Evolutionary conservation across 257 asterid genomes (phyloP), one percentile per base, ranked within the genome.

Genomic region (Salvia splendens): DNA sequence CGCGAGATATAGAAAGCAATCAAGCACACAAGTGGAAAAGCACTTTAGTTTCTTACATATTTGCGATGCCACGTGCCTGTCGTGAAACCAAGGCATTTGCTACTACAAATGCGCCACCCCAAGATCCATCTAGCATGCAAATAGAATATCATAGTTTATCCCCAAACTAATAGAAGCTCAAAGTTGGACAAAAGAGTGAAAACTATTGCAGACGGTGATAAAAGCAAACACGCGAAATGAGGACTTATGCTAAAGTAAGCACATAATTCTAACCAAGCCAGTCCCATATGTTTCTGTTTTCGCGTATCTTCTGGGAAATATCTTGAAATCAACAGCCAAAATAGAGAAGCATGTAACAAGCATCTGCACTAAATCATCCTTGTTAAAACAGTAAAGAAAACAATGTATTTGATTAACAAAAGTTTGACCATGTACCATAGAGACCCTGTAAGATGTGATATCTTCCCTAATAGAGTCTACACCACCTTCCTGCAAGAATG

Each of bases 41-140:
- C 12, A 42, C 12, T 41, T 11, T 24, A 33, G 67, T 6, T 58
- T 71, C 92, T 76, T 76, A 91, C 99, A 55, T 61, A 64, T 69
- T 69, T 61, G 83, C 78, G 81, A 77, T 79, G 75, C 93, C 93
- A 60, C 95, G 93, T 2, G 97, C 95, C 67, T 88, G 95, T 36
- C 88, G 89, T 66, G 97, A 94, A 77, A 88, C 95, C 75, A 91
- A 77, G 52, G 97, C 79, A 82, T 93, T 93, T 73, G 89, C 89
- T 60, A 91, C 61, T 40, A 94, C 95, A 87, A 94, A 91, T 36
- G 93, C 85, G 53, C 99, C 99, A 91, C 96, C 56, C 99, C 97
- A 61, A 91, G 84, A 83, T 94, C 99, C 99, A 94, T 94, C 99
- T 94, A 82, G 69, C 61, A 53, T 40, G 74, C 45, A 70, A 67